Evolutionary conservation across 768 basidiomycete genomes (phyloP), one percentile per base, ranked within the genome.

Genomic region (Pleurotus tuber-regium): DNA sequence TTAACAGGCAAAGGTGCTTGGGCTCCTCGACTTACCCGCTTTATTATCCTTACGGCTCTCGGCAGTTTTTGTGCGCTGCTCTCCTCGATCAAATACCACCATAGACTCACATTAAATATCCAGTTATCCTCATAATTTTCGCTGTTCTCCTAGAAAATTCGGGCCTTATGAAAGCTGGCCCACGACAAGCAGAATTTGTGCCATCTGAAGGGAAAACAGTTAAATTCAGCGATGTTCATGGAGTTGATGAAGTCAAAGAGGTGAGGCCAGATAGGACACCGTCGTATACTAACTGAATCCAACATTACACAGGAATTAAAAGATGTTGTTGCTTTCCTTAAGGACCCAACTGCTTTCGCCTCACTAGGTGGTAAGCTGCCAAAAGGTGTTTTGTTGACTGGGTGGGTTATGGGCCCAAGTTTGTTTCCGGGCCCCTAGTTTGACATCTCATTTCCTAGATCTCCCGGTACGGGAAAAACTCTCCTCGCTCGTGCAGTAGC

Each of bases 401-500:
- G 92, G 74, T 77, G 53, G 39, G 71, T 47, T 43, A 28, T 41
- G 53, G 26, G n/a, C 35, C 29, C 29, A 33, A 11, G 28, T 31
- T 29, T 11, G 23, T 8, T 48, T 24, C 2, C n/a, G 16, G 26
- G 8, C 24, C 11, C 4, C 8, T 2, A 24, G 2, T 19, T 16
- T 42, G 18, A 42, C 9, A 10, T 51, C 18, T 25, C 41, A 44
- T 19, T 25, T 9, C 44, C 42, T 38, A 80, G 79, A 19, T 84
- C 87, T 19, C 92, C 92, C 25, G 92, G 96, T 56, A 98, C 97
- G 12, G 97, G 97, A 64, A 99, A 99, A 75, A 99, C 97, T 2
- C 82, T 98, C 80, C 77, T 99, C n/a, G 97, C 97, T 4, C 77
- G 96, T 54, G 97, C 97, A 7, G 87, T 98, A 4, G 97, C 97